Conservation (phyloP, 306 rosid genomes). For the Senna siamea region DNA sequence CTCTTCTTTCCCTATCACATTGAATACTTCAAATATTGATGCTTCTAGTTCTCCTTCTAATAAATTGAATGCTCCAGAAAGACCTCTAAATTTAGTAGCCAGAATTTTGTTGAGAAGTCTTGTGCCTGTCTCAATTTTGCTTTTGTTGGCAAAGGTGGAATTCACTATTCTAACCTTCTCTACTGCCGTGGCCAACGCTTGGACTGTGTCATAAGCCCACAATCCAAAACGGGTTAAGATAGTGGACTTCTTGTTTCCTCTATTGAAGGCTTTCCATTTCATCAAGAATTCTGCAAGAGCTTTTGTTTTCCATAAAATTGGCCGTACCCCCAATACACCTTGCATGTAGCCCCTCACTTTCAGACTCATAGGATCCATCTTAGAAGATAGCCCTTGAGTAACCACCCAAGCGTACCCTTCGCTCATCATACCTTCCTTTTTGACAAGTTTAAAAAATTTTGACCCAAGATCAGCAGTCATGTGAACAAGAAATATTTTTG, state of each 20-base stretch:
- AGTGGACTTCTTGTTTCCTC: neutral
- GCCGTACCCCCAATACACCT: conserved; percentile 48
- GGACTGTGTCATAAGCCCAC: conserved; percentile 51
- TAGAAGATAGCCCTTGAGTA: too few relatives aligned
- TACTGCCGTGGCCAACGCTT: conserved; percentile 39
- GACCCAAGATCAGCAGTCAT: conserved; percentile 35
- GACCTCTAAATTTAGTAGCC: too few relatives aligned
- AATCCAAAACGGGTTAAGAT: conserved; percentile 25
- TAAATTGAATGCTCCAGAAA: conserved; percentile 40
- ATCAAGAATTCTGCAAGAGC: conserved; percentile 25
- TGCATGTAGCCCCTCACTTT: conserved; percentile 38
- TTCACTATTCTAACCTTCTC: neutral
- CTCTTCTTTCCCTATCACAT: neutral
- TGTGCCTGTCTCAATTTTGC: too few relatives aligned
- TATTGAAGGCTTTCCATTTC: conserved; percentile 16
- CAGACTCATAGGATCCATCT: conserved; percentile 8
- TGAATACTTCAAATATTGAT: neutral
- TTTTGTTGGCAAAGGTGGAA: too few relatives aligned
- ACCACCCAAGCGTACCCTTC: conserved; percentile 36
- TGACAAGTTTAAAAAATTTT: conserved; percentile 33
- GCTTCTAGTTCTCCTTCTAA: conserved; percentile 7
- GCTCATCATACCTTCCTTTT: conserved; percentile 35
- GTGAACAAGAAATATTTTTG: conserved; percentile 45
- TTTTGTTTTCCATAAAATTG: conserved; percentile 6
- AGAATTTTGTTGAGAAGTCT: too few relatives aligned